Percentiles rank a stretch among this genome's conserved stretches.
Evolutionary conservation across 768 basidiomycete genomes (phyloP).

Genomic region (Dioszegia aurantiaca): DNA sequence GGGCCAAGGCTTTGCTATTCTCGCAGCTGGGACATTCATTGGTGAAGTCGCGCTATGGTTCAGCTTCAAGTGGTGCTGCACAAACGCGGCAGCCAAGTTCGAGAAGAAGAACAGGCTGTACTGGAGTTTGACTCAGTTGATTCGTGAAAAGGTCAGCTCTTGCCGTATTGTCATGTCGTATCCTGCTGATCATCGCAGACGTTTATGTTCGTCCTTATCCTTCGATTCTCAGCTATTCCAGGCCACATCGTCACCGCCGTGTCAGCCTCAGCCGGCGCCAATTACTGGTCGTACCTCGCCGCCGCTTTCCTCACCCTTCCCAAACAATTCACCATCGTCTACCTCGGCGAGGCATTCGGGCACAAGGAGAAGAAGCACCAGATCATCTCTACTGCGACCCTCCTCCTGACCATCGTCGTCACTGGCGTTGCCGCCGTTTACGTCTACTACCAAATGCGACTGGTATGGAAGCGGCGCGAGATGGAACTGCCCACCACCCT

Average conservation of each 20-base stretch:
- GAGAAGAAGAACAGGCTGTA: conserved; percentile 50
- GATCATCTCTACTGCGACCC: conserved; percentile 37
- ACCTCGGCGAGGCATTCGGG: conserved; percentile 46
- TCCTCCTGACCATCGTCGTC: conserved; percentile 39
- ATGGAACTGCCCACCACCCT: conserved; percentile 16
- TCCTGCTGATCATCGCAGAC: conserved; percentile 27
- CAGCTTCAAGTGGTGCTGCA: conserved; percentile 47
- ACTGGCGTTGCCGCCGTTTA: conserved; percentile 48
- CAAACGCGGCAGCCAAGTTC: conserved; percentile 47
- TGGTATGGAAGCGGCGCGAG: conserved; percentile 38
- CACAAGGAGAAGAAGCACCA: conserved; percentile 38
- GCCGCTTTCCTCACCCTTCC: conserved; percentile 46
- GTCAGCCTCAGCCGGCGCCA: conserved; percentile 46
- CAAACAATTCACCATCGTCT: conserved; percentile 48
- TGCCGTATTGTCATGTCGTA: no score
- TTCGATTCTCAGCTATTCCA: conserved; percentile 49
- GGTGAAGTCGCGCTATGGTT: conserved; percentile 48
- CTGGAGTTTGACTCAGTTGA: conserved; percentile 42
- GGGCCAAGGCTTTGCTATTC: conserved; percentile 42
- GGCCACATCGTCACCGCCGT: conserved; percentile 50
- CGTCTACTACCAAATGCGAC: conserved; percentile 50
- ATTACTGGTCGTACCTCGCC: conserved; percentile 43
- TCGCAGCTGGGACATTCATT: conserved; percentile 48
- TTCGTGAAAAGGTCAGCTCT: conserved; percentile 42
- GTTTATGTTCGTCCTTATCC: conserved; percentile 48